phyloP scores from a whole-genome alignment of 2,329 filamentous ascomycete species.

The Cercospora nicotianae region DNA sequence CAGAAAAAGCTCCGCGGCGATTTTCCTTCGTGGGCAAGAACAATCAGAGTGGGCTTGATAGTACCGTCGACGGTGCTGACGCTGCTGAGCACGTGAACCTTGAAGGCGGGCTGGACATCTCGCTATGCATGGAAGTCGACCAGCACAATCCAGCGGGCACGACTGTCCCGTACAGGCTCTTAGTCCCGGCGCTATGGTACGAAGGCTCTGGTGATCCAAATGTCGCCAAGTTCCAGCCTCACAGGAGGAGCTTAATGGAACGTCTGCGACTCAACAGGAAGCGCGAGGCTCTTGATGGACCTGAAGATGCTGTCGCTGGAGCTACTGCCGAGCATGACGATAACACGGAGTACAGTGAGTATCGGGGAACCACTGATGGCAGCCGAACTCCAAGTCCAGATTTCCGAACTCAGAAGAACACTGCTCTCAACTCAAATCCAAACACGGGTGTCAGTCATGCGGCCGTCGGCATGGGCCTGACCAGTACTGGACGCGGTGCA shows the following conservation, averaged over 20 bases:
- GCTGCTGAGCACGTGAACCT: conserved; percentile 65
- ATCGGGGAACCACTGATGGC: conserved; percentile 22
- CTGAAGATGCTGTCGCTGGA: neutral
- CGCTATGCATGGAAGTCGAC: conserved; percentile 85
- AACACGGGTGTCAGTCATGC: conserved; percentile 13
- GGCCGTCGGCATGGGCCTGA: conserved; percentile 24
- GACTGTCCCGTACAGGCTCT: conserved; percentile 80
- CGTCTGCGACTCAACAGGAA: conserved; percentile 25
- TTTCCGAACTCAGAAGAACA: conserved; percentile 20
- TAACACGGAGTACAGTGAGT: conserved; percentile 21
- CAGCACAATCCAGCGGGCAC: conserved; percentile 82
- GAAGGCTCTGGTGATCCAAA: conserved; percentile 36
- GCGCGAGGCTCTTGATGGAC: conserved; percentile 15
- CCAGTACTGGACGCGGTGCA: conserved; percentile 22
- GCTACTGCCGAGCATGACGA: conserved; percentile 7
- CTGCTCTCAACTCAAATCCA: conserved; percentile 17
- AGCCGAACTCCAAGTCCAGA: conserved; percentile 9
- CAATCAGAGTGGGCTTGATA: conserved; percentile 53
- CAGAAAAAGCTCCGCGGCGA: conserved; percentile 42
- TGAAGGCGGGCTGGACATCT: conserved; percentile 80
- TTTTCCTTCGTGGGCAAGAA: conserved; percentile 46
- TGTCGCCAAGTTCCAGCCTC: conserved; percentile 25
- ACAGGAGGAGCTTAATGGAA: conserved; percentile 27
- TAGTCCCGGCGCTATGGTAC: conserved; percentile 73
- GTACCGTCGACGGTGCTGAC: conserved; percentile 54